phyloP scores from a whole-genome alignment of 805 yeast genomes.

The Lipomyces oligophaga region DNA sequence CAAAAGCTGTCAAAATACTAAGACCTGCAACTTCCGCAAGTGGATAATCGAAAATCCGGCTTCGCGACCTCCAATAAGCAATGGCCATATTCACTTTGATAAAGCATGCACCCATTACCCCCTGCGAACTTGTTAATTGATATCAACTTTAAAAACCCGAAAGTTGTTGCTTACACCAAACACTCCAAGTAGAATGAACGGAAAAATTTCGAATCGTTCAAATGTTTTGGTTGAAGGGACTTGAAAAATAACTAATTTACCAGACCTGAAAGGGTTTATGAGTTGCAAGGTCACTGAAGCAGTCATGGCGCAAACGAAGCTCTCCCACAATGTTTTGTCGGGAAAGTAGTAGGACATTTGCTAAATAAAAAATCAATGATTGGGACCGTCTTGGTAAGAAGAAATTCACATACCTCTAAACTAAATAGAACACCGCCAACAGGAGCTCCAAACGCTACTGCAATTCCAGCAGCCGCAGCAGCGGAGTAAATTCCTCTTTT shows the following conservation, averaged over 20 bases:
- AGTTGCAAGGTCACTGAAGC: slow-evolving; percentile 59
- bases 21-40: slow-evolving; percentile 49
- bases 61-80: slow-evolving; percentile 27
- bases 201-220: slow-evolving; percentile 65
- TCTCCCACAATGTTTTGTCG: slow-evolving; percentile 72
- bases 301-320: slow-evolving; percentile 73
- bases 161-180: slow-evolving; percentile 58
- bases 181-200: slow-evolving; percentile 67
- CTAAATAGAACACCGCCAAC: slow-evolving; percentile 83
- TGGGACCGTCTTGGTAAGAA: background rate
- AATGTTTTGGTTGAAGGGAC: slow-evolving; percentile 62
- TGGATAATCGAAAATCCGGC: slow-evolving; percentile 33
- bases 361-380: slow-evolving; percentile 44
- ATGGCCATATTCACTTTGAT: slow-evolving; percentile 27
- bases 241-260: slow-evolving; percentile 56
- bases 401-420: slow-evolving; percentile 13
- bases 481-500: slow-evolving; percentile 67
- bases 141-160: slow-evolving; percentile 49
- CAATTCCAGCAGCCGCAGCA: slow-evolving; percentile 77
- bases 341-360: slow-evolving; percentile 61
- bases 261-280: slow-evolving; percentile 50
- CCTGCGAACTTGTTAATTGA: slow-evolving; percentile 10
- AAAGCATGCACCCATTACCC: slow-evolving; percentile 17
- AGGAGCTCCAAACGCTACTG: slow-evolving; percentile 82
- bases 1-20: slow-evolving; percentile 49